Base-by-base conservation (phyloP, 768 basidiomycete species). In the Cystofilobasidium macerans region DNA sequence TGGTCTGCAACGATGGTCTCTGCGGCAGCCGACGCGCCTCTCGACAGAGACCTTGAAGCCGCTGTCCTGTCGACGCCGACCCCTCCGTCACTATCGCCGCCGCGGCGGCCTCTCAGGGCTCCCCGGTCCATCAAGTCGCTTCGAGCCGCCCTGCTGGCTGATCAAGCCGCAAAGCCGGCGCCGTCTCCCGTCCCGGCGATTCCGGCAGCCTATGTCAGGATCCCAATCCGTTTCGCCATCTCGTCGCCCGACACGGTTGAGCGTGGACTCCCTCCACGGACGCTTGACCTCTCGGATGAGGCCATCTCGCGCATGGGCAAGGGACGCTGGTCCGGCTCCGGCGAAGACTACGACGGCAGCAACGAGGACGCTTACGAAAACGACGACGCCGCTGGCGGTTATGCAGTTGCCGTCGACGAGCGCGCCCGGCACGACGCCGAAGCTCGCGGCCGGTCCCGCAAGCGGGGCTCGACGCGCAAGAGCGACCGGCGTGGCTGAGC, bases 91-190 rank as follows among this genome's bases (percentile, higher is more conserved):
- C 8, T 36, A 4, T n/a, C 57, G 16, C 40, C 35, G 20, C 57
- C 36, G 3, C 35, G 14, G 1, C 9, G 57, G 8, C 35, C 35
- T 1, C 20, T 59, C 13, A 32, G 24, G 16, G 57, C 57, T 8
- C 57, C 38, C 26, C 57, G 57, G 35, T 59, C 57, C 18, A 59
- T 59, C 57, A 59, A 59, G 36, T 59, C 57, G 24, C 57, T 59
- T 2, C 57, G 57, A 1, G 57, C 35, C 24, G 40, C 57, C 14
- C 57, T 59, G 5, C 22, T 28, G 14, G 57, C 57, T 22, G n/a
- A 59, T 38, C 36, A 7, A 14, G 36, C 36, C 35, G 20, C 12
- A 5, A 20, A n/a, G n/a, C n/a, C n/a, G n/a, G n/a, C 57, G 16
- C 36, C 57, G 4, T 36, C 35, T 4, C 36, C 57, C 16, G 40